Percentiles rank a stretch among this genome's conserved stretches.
These are phyloP conservation scores for Boletus rex-veris DNA, from an alignment of 768 basidiomycete genomes.

Conservation along the genomic window DNA sequence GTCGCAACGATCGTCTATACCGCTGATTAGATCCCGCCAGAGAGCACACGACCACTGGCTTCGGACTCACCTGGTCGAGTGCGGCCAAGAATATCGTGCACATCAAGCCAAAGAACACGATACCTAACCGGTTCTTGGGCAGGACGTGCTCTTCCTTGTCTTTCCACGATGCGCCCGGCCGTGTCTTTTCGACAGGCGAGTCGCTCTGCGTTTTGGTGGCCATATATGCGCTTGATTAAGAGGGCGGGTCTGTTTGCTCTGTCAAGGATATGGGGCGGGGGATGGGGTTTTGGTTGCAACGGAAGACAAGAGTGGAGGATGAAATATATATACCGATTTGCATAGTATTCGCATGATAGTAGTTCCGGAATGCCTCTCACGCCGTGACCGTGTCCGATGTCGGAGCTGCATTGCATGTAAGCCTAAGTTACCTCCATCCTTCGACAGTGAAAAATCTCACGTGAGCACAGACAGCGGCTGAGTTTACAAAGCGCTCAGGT, in stretches of 20 bases:
- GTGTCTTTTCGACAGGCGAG: constrained; percentile 17
- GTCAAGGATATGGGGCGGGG: too few species aligned
- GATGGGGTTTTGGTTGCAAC: background rate
- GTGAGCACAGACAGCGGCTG: background rate
- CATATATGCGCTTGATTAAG: constrained; percentile 2
- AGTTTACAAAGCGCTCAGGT: constrained; percentile 6
- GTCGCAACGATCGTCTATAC: constrained; percentile 66
- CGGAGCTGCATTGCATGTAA: background rate
- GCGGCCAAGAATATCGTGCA: constrained; percentile 40
- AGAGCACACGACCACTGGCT: background rate
- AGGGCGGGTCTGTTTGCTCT: too few species aligned
- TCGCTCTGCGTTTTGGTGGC: background rate
- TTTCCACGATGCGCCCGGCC: constrained; percentile 54
- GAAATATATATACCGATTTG: background rate
- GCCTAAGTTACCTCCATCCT: background rate
- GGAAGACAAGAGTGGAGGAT: background rate
- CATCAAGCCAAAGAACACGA: constrained; percentile 31
- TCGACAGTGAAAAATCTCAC: background rate
- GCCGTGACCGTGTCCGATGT: background rate
- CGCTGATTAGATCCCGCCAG: background rate
- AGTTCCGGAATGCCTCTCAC: background rate
- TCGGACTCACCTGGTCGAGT: constrained; percentile 50
- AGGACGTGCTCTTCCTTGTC: constrained; percentile 50
- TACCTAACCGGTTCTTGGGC: constrained; percentile 32
- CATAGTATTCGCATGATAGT: background rate